Evolutionary conservation across 805 yeast species (phyloP).

Genomic region (Monosporozyma yasuniensis): DNA sequence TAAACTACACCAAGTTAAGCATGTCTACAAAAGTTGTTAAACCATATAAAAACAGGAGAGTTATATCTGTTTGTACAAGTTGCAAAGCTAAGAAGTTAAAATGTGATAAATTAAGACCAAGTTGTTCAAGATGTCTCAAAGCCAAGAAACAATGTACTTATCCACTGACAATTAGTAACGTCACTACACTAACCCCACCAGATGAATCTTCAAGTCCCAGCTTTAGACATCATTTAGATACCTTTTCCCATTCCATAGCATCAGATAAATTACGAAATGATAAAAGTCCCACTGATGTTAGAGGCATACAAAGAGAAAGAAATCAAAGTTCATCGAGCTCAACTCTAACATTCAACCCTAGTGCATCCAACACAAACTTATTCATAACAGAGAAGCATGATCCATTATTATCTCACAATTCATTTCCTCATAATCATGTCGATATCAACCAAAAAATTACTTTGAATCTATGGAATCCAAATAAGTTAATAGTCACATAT

Average conservation of each 20-base stretch:
- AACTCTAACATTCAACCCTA: background rate
- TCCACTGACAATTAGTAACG: conserved; percentile 1
- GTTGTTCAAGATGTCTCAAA: conserved; percentile 13
- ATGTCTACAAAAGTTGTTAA: background rate
- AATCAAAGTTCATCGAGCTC: background rate
- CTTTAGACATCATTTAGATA: background rate
- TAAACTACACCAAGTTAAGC: background rate
- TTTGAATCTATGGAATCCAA: conserved; percentile 12
- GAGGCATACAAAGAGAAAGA: background rate
- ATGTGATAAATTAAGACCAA: conserved; percentile 19
- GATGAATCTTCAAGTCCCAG: conserved; percentile 1
- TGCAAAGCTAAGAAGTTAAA: conserved; percentile 14
- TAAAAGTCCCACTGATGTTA: background rate
- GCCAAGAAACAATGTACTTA: conserved; percentile 10
- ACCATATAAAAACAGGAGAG: conserved; percentile 2
- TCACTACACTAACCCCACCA: conserved; percentile 1
- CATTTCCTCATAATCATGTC: background rate
- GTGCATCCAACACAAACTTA: background rate
- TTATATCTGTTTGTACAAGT: conserved; percentile 11
- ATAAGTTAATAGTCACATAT: conserved; percentile 11
- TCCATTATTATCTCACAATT: background rate
- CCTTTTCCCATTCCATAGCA: background rate
- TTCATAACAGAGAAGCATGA: background rate
- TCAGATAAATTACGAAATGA: background rate
- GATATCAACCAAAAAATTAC: background rate